Percentiles rank a stretch among this genome's conserved stretches.
Conservation (phyloP, 805 yeast species). For the Starmerella geochares region DNA sequence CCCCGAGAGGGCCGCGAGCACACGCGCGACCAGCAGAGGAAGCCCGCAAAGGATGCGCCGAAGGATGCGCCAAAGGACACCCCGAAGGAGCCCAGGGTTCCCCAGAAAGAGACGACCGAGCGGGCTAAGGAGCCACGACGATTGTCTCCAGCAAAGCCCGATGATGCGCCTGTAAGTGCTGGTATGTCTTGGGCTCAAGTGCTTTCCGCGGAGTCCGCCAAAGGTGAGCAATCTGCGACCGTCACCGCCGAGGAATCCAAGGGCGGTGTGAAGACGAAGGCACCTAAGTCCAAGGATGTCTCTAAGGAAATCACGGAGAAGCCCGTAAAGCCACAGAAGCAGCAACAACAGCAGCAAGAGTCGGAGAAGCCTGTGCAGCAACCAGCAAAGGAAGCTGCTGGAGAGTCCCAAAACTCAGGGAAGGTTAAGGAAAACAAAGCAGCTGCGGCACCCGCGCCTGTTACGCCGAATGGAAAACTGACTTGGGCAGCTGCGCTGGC, state of each 20-base stretch:
- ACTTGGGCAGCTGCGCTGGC: slow-evolving; percentile 26
- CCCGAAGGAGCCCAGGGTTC: background rate
- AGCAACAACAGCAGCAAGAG: background rate
- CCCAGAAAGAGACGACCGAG: background rate
- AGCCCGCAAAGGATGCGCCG: background rate
- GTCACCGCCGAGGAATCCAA: slow-evolving; percentile 3
- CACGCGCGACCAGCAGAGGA: too few relatives aligned
- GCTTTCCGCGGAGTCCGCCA: background rate
- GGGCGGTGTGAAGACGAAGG: slow-evolving; percentile 1
- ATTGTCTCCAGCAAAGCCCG: background rate
- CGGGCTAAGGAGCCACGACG: slow-evolving; percentile 6
- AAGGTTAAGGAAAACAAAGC: slow-evolving; percentile 12
- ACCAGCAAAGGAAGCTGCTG: background rate
- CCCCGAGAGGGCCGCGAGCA: background rate
- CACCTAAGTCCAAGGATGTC: background rate
- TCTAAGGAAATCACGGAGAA: background rate
- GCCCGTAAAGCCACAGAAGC: background rate
- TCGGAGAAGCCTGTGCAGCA: background rate
- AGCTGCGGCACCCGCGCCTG: slow-evolving; percentile 9
- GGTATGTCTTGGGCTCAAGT: slow-evolving; percentile 5
- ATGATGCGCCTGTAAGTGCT: background rate
- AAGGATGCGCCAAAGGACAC: background rate
- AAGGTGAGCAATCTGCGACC: background rate
- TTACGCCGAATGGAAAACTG: slow-evolving; percentile 19
- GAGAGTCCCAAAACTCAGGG: background rate